These are phyloP conservation scores for Ganoderma leucocontextum DNA, from an alignment of 1,284 basidiomycete species.

Conservation along the genomic window DNA sequence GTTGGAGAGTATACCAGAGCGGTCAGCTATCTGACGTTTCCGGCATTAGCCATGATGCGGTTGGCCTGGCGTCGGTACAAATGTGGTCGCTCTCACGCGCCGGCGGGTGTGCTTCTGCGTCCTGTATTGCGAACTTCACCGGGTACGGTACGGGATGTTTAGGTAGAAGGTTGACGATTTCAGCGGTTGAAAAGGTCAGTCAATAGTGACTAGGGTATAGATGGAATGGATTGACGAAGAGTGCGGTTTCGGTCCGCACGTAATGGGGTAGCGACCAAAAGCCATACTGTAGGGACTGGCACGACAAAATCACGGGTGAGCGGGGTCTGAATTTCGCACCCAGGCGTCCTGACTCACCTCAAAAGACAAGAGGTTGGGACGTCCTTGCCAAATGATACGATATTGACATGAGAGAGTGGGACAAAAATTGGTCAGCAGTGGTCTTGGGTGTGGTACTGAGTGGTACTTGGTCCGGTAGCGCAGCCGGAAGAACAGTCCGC, in stretches of 20 bases:
- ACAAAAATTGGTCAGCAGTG: not conserved
- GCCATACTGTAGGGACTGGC: not conserved
- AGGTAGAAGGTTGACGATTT: not conserved
- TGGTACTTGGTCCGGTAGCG: not conserved
- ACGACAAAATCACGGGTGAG: not conserved
- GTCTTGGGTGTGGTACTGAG: not conserved
- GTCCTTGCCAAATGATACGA: not conserved
- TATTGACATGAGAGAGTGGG: slow-evolving; percentile 1
- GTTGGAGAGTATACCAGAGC: not conserved
- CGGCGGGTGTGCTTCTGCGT: not conserved
- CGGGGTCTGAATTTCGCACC: slow-evolving; percentile 4
- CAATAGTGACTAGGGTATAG: not conserved
- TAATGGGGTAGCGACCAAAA: not conserved
- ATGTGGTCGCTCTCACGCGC: not conserved
- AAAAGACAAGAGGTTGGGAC: not conserved
- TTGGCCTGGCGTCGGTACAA: not conserved
- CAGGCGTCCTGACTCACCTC: not conserved
- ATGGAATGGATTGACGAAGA: not conserved
- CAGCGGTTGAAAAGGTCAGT: not conserved
- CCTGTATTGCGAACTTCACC: not conserved
- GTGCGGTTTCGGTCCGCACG: not conserved
- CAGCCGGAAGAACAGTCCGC: not conserved
- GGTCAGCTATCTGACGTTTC: not conserved
- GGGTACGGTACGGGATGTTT: not conserved
- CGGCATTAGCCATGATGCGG: not conserved